Base-by-base conservation (phyloP, 192 early-diverging fungal genomes). In the Diversispora eburnea region DNA sequence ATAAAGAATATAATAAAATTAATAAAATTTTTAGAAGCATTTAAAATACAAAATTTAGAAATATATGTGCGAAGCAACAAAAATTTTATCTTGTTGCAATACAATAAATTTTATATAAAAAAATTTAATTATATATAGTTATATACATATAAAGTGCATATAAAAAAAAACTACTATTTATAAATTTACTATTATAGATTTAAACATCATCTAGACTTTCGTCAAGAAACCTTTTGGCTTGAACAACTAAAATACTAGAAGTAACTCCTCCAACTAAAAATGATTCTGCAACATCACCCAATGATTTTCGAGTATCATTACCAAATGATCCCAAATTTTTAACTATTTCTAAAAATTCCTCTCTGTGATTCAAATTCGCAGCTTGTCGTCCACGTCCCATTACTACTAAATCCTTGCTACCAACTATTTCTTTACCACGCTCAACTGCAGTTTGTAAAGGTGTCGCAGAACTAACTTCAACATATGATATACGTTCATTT, bases 381-480 rank as follows among this genome's bases (percentile, higher is more conserved):
- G 67, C 55, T 41, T 49, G 46, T 2, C 54, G 71, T 20, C 77
- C 77, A 25, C 81, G 78, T 17, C 85, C 85, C 9, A 86, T 51
- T 0, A 88, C 79, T 12, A 88, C 58, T 17, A 86, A 74, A 73
- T 88, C 86, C 58, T 84, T 78, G 19, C 81, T 57, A 8, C 78
- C 74, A 25, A 85, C 76, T 10, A 77, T 33, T 8, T 71, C 60
- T 43, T 76, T 82, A 8, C 76, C 73, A 15, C 77, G 68, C 0
- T 76, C 71, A 39, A 86, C 69, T 8, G 79, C 79, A 62, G 78
- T 80, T 68, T 77, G 76, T 22, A 84, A 20, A 13, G 86, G 75
- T 6, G 79, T 75, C 3, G 75, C 57, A 1, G 78, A 70, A 4
- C 57, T 47, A 8, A 83, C 49, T 54, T 73, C 72, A 3, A 22